Conservation (phyloP, 768 basidiomycete genomes). For the Lactarius quietus region DNA sequence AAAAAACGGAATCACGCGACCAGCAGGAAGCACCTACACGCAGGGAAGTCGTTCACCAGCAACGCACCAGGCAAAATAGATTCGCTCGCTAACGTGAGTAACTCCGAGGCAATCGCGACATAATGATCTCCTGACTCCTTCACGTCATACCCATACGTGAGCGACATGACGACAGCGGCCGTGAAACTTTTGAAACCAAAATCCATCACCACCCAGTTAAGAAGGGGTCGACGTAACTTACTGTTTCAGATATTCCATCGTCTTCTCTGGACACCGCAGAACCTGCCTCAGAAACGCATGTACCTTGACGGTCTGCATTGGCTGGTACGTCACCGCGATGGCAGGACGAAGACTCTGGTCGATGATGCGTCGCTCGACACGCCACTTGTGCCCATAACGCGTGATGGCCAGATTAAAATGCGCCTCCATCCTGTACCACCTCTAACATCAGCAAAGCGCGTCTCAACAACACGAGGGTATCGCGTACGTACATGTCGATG, state of each 20-base stretch:
- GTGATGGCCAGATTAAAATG: slow-evolving; percentile 18
- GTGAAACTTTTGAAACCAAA: background rate
- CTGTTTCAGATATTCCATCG: slow-evolving; percentile 12
- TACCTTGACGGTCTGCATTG: slow-evolving; percentile 12
- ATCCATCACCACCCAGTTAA: background rate
- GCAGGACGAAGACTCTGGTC: slow-evolving; percentile 9
- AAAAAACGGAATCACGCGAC: background rate
- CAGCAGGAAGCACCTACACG: background rate
- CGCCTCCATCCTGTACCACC: slow-evolving; percentile 7
- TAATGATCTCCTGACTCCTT: slow-evolving; percentile 11
- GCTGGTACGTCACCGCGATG: slow-evolving; percentile 1
- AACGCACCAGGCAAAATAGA: slow-evolving; percentile 6
- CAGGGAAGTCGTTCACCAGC: slow-evolving; percentile 10
- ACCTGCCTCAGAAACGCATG: slow-evolving; percentile 16
- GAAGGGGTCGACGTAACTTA: background rate
- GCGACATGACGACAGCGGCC: slow-evolving; percentile 13
- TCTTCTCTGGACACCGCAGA: slow-evolving; percentile 3
- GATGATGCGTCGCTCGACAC: slow-evolving; percentile 12
- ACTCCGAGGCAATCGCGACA: slow-evolving; percentile 11
- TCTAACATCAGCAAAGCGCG: background rate
- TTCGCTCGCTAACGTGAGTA: slow-evolving; percentile 11
- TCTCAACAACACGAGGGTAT: background rate
- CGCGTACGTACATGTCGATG: slow-evolving; percentile 15
- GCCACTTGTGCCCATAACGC: slow-evolving; percentile 13
- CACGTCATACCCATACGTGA: slow-evolving; percentile 17